A percentile compares a stretch with the other conserved stretches of the same genome.
Conservation (phyloP, 225 moss, liverwort and hornwort species). For the Marchantia paleacea region DNA sequence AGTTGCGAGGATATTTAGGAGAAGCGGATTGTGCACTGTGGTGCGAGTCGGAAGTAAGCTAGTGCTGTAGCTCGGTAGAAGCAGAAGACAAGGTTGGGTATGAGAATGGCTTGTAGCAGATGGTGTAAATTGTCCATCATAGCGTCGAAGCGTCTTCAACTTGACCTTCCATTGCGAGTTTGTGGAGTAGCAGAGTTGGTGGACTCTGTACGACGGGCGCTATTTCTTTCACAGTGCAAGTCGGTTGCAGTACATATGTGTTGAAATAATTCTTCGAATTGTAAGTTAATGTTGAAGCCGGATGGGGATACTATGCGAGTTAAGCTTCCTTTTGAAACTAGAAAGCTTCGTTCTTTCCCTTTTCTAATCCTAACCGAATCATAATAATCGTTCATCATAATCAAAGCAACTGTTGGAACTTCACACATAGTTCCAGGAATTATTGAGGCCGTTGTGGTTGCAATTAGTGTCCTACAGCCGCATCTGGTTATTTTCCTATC, state of each 20-base stretch:
- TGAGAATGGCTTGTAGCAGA: slow-evolving; percentile 15
- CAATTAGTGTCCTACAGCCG: no score
- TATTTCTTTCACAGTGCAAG: neutral
- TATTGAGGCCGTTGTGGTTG: no score
- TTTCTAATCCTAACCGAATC: neutral
- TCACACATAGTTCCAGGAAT: no score
- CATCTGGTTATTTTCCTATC: no score
- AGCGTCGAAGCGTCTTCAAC: slow-evolving; percentile 4
- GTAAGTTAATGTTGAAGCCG: neutral
- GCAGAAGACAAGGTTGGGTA: slow-evolving; percentile 1
- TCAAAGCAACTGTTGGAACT: no score
- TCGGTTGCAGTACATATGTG: neutral
- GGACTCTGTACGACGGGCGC: neutral
- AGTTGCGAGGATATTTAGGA: neutral
- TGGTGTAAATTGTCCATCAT: slow-evolving; percentile 12
- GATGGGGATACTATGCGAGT: neutral
- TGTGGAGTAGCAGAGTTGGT: slow-evolving; percentile 10
- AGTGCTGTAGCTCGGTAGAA: slow-evolving; percentile 4
- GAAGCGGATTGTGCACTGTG: slow-evolving; percentile 9
- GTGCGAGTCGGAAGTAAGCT: slow-evolving; percentile 2
- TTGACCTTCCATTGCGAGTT: slow-evolving; percentile 11
- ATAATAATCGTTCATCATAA: neutral
- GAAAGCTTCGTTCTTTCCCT: neutral
- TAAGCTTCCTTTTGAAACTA: neutral
- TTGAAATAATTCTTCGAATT: slow-evolving; percentile 1